phyloP scores from a whole-genome alignment of 345 rosid species.

The Capsella bursapastoris region DNA sequence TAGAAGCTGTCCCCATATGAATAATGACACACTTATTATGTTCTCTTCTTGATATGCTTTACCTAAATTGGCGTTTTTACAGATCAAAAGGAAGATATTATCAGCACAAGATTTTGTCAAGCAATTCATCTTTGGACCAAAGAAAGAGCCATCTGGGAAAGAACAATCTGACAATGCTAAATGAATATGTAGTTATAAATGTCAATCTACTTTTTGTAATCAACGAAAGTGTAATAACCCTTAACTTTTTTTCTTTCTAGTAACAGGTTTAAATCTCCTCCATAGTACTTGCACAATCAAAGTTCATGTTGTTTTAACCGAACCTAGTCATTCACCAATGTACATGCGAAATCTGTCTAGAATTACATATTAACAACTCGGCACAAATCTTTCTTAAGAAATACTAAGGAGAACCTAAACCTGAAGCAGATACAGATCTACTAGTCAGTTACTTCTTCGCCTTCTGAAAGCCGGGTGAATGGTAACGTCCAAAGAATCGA shows the following conservation, averaged over 20 bases:
- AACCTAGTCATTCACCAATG: conserved; percentile 4
- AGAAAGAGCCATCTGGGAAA: conserved; percentile 42
- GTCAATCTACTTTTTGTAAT: not conserved
- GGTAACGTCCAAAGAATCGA: conserved; percentile 50
- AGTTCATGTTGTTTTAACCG: not conserved
- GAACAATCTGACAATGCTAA: conserved; percentile 34
- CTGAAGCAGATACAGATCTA: not conserved
- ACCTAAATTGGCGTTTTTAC: conserved; percentile 36
- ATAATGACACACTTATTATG: not conserved
- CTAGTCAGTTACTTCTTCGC: conserved; percentile 27
- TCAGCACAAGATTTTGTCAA: conserved; percentile 58
- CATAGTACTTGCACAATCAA: not conserved
- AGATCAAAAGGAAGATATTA: conserved; percentile 57
- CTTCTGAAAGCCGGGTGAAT: conserved; percentile 64
- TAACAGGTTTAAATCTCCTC: not conserved
- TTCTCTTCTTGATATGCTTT: not conserved
- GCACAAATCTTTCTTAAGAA: not conserved
- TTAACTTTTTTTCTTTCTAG: not conserved
- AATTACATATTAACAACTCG: conserved; percentile 30
- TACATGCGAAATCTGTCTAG: conserved; percentile 17
- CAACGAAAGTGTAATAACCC: not conserved
- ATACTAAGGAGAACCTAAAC: conserved; percentile 8
- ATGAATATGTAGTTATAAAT: conserved; percentile 9
- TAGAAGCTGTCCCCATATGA: not conserved
- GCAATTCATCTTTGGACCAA: conserved; percentile 57